Conservation (phyloP, 352 stramenopile genomes). For the Pythium grandisporangium region DNA sequence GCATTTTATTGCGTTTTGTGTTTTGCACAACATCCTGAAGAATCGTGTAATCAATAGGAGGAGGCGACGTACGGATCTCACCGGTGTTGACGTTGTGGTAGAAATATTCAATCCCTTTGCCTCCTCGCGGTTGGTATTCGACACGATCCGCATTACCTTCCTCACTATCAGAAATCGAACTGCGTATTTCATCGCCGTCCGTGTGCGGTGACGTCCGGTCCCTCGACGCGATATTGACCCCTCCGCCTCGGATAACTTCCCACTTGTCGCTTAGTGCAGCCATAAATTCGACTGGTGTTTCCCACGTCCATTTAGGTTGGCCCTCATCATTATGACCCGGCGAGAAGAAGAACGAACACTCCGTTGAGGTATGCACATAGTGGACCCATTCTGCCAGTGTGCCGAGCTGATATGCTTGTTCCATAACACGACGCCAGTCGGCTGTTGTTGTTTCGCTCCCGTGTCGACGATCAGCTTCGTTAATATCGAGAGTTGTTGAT, state of each 20-base stretch:
- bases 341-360: conserved; percentile 39
- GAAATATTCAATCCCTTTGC: conserved; percentile 28
- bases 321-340: background rate
- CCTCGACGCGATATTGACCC: conserved; percentile 6
- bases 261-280: conserved; percentile 47
- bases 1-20: conserved; percentile 47
- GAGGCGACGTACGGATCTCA: conserved; percentile 30
- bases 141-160: background rate
- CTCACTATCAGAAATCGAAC: no score
- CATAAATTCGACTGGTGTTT: conserved; percentile 60
- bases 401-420: conserved; percentile 36
- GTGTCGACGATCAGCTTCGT: conserved; percentile 7
- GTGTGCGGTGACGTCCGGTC: conserved; percentile 1
- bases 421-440: conserved; percentile 36
- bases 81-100: conserved; percentile 56
- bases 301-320: conserved; percentile 31
- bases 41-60: conserved; percentile 41
- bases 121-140: conserved; percentile 1
- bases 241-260: conserved; percentile 36
- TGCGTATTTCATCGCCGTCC: background rate
- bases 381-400: conserved; percentile 66
- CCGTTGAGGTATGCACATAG: conserved; percentile 48
- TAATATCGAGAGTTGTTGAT: no score
- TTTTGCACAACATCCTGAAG: conserved; percentile 70
- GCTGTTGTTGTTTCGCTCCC: conserved; percentile 10